These are phyloP conservation scores for Colletotrichum echinochloae DNA, from an alignment of 2,329 filamentous ascomycete species.

Conservation along the genomic window DNA sequence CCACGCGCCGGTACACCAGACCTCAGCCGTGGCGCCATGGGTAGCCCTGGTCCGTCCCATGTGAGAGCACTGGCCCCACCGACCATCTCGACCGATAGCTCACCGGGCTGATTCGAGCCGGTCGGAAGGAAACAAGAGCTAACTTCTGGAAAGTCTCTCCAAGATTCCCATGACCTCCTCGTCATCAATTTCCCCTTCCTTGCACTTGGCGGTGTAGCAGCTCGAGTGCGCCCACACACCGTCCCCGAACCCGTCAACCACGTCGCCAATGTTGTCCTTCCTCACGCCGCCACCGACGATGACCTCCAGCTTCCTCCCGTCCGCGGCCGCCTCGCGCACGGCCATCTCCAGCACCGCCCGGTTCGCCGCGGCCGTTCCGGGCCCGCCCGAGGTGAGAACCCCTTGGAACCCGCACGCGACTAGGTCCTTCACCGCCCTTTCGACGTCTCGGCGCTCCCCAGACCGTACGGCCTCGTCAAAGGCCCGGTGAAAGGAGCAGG, in stretches of 20 bases:
- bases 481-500: slow-evolving; percentile 67
- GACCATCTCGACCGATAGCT: not conserved
- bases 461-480: slow-evolving; percentile 61
- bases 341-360: slow-evolving; percentile 52
- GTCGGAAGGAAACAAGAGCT: not conserved
- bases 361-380: slow-evolving; percentile 56
- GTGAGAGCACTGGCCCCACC: not conserved
- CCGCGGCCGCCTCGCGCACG: slow-evolving; percentile 44
- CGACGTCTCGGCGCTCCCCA: slow-evolving; percentile 39
- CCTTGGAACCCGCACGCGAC: slow-evolving; percentile 60
- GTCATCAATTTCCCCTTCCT: slow-evolving; percentile 32
- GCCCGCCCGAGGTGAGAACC: slow-evolving; percentile 66
- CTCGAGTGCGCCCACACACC: slow-evolving; percentile 62
- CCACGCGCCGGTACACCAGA: not conserved
- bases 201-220: slow-evolving; percentile 47
- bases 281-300: slow-evolving; percentile 66
- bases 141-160: slow-evolving; percentile 28
- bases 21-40: not conserved
- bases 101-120: not conserved
- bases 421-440: slow-evolving; percentile 51
- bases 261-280: slow-evolving; percentile 51
- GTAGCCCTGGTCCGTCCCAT: not conserved
- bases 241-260: slow-evolving; percentile 47
- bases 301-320: slow-evolving; percentile 54
- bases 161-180: slow-evolving; percentile 35